Base-by-base conservation (phyloP, 75 land plant species). In the Larix kaempferi region DNA sequence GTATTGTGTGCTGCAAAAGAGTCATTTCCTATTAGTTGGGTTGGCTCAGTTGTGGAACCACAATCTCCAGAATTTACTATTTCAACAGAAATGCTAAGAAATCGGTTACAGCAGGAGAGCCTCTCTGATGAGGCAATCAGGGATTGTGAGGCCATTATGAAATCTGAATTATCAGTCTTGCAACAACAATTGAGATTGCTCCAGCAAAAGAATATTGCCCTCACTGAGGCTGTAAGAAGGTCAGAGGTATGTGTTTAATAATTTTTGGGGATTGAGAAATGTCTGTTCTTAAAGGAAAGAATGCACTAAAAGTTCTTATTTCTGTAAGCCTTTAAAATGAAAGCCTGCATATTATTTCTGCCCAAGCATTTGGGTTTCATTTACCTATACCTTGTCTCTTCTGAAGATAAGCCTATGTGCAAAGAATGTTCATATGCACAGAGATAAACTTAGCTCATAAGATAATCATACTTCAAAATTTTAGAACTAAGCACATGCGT, bases 91-190 rank as follows among this genome's bases (percentile, higher is more conserved):
- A 29, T 22, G 71, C 81, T 82, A 19, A 78, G 79, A 49, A 57
- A 82, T 6, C 74, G 69, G 44, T 63, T 82, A 21, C 44, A 25
- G 12, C 44, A 71, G 64, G 62, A 62, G 56, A 82, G 82, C 15
- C 58, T 79, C 19, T 23, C 63, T 54, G 74, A 78, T 25, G 56
- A 79, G 39, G 83, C 39, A 8, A 82, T 82, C 22, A 71, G 37
- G 44, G 83, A 82, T 29, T 82, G 83, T 72, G 83, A 82, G 44
- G 75, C 19, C 39, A 79, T 82, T 56, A 58, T 82, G 74, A 78
- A 44, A 62, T 56, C 61, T 29, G 83, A 82, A 54, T 78, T 82
- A 57, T 35, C 60, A 22, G 29, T 59, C 13, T 56, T 82, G 21
- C 74, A 81, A 60, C 76, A 71, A 25, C 63, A 82, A 25, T 16